Conservation (phyloP, 2,329 filamentous ascomycete species). For the Aspergillus transmontanensis region DNA sequence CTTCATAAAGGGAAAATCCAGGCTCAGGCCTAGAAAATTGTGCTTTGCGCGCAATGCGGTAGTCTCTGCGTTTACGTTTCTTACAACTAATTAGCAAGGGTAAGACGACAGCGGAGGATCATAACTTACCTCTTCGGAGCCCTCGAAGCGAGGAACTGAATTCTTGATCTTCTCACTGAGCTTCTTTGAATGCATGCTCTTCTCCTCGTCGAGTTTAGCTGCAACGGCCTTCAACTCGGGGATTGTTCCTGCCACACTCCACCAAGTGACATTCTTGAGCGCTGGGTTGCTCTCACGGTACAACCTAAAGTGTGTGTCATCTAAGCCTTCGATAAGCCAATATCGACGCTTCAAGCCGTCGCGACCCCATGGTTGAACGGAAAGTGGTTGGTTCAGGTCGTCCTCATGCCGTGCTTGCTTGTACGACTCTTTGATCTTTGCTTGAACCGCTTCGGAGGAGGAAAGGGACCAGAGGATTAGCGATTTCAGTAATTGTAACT, state of each 20-base stretch:
- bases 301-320: conserved; percentile 90
- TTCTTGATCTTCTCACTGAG: conserved; percentile 75
- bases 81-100: conserved; percentile 39
- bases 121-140: conserved; percentile 76
- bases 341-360: conserved; percentile 92
- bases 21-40: conserved; percentile 85
- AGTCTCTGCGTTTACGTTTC: conserved; percentile 93
- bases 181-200: conserved; percentile 76
- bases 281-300: conserved; percentile 91
- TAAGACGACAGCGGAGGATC: not conserved
- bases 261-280: conserved; percentile 79
- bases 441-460: conserved; percentile 80
- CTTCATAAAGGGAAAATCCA: conserved; percentile 92
- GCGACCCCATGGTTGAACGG: conserved; percentile 86
- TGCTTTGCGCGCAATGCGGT: conserved; percentile 81
- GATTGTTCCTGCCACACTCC: conserved; percentile 87
- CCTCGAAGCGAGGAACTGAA: conserved; percentile 87
- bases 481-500: conserved; percentile 82
- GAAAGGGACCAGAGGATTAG: conserved; percentile 87
- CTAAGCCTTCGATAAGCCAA: conserved; percentile 88
- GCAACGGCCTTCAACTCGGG: conserved; percentile 78
- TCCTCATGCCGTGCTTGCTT: conserved; percentile 81
- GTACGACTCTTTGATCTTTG: conserved; percentile 83
- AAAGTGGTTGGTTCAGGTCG: conserved; percentile 80
- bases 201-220: conserved; percentile 77